phyloP scores from a whole-genome alignment of 2,329 filamentous ascomycete species.

The Exophiala bonariae region DNA sequence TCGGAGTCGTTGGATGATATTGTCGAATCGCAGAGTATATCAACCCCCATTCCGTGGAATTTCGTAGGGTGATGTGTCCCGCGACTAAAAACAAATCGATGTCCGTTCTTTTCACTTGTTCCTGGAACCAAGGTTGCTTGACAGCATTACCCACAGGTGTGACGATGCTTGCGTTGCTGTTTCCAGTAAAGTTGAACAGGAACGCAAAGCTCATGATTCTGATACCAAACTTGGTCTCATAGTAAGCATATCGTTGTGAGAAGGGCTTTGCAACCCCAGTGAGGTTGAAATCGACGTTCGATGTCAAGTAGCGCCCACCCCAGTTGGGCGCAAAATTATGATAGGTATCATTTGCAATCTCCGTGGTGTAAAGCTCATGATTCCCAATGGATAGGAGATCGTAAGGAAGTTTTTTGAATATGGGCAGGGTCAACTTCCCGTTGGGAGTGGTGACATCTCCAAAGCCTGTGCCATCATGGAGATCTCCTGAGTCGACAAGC shows the following conservation, averaged over 20 bases:
- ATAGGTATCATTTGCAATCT: constrained; percentile 63
- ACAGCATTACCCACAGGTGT: constrained; percentile 55
- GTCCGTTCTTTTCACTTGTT: constrained; percentile 54
- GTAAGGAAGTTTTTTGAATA: constrained; percentile 55
- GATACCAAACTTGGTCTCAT: constrained; percentile 49
- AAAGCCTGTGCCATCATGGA: constrained; percentile 66
- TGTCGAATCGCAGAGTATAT: constrained; percentile 62
- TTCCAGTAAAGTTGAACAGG: constrained; percentile 53
- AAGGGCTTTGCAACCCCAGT: constrained; percentile 38
- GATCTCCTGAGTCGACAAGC: constrained; percentile 61
- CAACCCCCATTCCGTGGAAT: constrained; percentile 45
- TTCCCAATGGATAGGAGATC: constrained; percentile 60
- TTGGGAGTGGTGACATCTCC: constrained; percentile 61
- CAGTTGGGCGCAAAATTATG: constrained; percentile 60
- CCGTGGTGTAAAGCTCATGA: constrained; percentile 65
- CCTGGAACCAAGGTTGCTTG: constrained; percentile 60
- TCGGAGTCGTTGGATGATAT: constrained; percentile 56
- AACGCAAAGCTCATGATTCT: constrained; percentile 56
- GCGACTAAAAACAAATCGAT: constrained; percentile 65
- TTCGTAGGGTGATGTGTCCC: constrained; percentile 62
- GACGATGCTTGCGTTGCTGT: constrained; percentile 62
- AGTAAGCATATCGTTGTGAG: constrained; percentile 48
- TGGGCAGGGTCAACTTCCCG: constrained; percentile 54
- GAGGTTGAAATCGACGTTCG: constrained; percentile 51
- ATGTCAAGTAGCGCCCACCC: constrained; percentile 54